phyloP scores from a whole-genome alignment of 208 protist species.

The Trypanosoma theileri region DNA sequence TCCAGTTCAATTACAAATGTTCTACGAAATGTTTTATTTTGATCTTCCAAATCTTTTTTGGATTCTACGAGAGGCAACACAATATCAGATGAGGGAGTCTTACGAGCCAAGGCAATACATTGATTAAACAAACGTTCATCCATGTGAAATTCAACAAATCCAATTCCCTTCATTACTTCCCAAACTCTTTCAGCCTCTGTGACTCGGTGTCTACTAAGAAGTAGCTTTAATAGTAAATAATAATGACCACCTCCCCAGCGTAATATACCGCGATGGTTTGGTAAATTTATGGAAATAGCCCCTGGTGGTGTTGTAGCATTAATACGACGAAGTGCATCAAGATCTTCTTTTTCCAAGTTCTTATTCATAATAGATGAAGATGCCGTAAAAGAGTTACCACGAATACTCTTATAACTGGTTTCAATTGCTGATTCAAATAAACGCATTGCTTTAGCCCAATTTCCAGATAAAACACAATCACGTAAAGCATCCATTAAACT shows the following conservation, averaged over 20 bases:
- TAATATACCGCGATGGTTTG: conserved; percentile 41
- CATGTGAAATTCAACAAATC: conserved; percentile 64
- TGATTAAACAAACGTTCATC: conserved; percentile 54
- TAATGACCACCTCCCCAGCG: conserved; percentile 74
- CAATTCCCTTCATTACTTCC: conserved; percentile 65
- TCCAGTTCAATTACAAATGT: conserved; percentile 54
- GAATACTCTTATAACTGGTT: conserved; percentile 15
- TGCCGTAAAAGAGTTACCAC: background rate
- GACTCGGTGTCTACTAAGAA: conserved; percentile 51
- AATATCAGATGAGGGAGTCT: conserved; percentile 9
- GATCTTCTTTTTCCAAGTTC: conserved; percentile 29
- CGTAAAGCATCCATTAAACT: conserved; percentile 58
- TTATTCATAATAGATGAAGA: background rate
- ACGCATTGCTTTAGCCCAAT: conserved; percentile 54
- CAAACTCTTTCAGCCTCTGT: conserved; percentile 59
- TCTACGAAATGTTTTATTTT: conserved; percentile 43
- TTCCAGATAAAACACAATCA: conserved; percentile 57
- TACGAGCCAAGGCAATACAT: conserved; percentile 47
- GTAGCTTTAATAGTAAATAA: conserved; percentile 64
- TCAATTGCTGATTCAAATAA: conserved; percentile 52
- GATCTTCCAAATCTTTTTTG: conserved; percentile 25
- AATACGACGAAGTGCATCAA: conserved; percentile 39
- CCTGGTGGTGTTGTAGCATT: conserved; percentile 30
- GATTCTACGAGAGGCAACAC: conserved; percentile 16
- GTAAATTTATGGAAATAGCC: background rate